Conservation (phyloP, 1,284 basidiomycete genomes). For the Apiotrichum domesticum region DNA sequence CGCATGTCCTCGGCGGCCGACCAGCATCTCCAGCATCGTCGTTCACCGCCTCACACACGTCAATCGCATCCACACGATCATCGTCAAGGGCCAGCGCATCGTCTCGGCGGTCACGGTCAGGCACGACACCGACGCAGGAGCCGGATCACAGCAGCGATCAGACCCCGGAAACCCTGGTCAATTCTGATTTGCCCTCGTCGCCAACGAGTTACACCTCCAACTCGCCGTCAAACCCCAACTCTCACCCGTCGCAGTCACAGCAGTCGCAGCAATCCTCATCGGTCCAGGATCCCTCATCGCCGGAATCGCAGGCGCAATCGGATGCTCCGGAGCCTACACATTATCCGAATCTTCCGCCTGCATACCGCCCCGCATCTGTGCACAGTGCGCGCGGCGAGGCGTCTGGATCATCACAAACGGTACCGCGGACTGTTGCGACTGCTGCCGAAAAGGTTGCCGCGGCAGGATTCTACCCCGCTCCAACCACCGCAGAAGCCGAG, state of each 20-base stretch:
- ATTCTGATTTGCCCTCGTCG: not conserved
- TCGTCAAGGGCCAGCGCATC: not conserved
- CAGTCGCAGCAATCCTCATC: not conserved
- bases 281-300: not conserved
- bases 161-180: not conserved
- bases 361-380: slow-evolving; percentile 43
- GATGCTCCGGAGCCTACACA: not conserved
- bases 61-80: not conserved
- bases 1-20: not conserved
- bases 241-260: not conserved
- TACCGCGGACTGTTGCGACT: not conserved
- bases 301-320: not conserved
- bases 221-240: not conserved
- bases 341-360: slow-evolving; percentile 34
- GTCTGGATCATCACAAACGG: slow-evolving; percentile 8
- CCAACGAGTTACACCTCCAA: slow-evolving; percentile 1
- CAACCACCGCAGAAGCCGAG: slow-evolving; percentile 42
- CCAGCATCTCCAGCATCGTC: not conserved
- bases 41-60: not conserved
- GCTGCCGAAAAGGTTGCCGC: slow-evolving; percentile 37
- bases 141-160: not conserved
- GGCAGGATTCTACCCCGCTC: slow-evolving; percentile 44
- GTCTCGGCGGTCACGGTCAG: too few species aligned
- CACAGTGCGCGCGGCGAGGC: not conserved
- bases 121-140: not conserved